Percentiles rank a stretch among this genome's conserved stretches.
These are phyloP conservation scores for Colletotrichum sp. DNA, from an alignment of 2,329 filamentous ascomycete species.

Conservation along the genomic window DNA sequence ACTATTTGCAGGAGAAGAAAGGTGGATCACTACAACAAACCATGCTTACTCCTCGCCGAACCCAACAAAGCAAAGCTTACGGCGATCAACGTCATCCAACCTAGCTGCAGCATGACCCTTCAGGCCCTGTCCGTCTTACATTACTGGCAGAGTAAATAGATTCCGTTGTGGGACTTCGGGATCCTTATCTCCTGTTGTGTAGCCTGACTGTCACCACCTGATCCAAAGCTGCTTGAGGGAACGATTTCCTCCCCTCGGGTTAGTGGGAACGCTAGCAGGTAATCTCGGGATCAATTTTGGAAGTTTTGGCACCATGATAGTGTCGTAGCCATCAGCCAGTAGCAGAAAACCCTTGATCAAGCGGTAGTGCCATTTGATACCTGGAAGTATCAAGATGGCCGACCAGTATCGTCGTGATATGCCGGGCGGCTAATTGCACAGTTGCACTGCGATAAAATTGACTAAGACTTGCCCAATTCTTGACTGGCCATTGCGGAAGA, in stretches of 20 bases:
- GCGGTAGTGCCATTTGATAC: neutral
- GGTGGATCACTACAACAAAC: neutral
- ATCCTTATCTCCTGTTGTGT: neutral
- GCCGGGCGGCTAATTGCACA: neutral
- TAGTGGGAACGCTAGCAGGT: rapidly evolving
- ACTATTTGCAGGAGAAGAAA: neutral
- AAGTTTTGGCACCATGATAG: neutral
- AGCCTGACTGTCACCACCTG: neutral
- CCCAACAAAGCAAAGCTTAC: neutral
- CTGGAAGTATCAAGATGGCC: neutral
- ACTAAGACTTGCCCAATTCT: neutral
- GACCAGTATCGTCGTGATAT: neutral
- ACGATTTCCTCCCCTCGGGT: rapidly evolving
- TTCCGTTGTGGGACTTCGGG: neutral
- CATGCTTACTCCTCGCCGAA: neutral
- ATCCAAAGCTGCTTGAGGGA: neutral
- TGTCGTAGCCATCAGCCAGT: neutral
- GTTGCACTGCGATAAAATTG: rapidly evolving
- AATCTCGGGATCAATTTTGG: neutral
- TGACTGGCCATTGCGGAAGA: neutral
- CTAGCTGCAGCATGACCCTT: neutral
- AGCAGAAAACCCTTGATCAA: neutral
- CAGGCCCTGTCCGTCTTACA: neutral
- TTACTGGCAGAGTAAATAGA: rapidly evolving
- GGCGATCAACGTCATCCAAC: neutral